Percentiles rank a stretch among this genome's conserved stretches.
Conservation (phyloP, 2,329 filamentous ascomycete genomes). For the Trichoderma brevicompactum region DNA sequence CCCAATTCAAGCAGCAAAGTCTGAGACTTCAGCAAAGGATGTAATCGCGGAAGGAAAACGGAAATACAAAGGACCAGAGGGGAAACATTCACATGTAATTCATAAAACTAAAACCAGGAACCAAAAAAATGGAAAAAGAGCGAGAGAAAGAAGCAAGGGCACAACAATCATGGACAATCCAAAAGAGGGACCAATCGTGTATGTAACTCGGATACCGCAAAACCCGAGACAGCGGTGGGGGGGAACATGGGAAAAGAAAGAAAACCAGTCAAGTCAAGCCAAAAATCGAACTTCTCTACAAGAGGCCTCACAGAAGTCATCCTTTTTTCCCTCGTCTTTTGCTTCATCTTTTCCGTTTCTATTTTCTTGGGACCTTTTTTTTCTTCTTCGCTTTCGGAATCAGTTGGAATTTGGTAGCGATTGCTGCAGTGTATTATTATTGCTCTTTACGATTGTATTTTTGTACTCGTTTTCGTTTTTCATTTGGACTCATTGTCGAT, state of each 20-base stretch:
- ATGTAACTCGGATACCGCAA: slow-evolving; percentile 4
- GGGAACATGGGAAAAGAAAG: background rate
- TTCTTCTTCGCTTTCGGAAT: background rate
- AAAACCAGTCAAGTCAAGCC: background rate
- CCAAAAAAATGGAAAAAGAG: background rate
- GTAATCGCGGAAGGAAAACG: too few species aligned
- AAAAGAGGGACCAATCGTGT: background rate
- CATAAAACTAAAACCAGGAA: background rate
- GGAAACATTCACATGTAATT: background rate
- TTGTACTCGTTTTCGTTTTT: background rate
- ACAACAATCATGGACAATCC: background rate
- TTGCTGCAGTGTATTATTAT: slow-evolving; percentile 10
- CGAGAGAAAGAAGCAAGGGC: background rate
- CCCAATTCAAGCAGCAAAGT: slow-evolving; percentile 34
- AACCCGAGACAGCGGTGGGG: background rate
- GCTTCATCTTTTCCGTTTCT: background rate
- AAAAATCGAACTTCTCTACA: slow-evolving; percentile 19
- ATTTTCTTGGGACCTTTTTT: background rate
- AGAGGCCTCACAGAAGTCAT: background rate
- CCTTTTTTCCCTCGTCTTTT: background rate
- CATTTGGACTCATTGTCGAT: background rate
- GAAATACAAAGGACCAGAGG: background rate
- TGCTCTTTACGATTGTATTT: background rate
- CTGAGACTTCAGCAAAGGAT: background rate
- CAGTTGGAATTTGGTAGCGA: background rate